Conservation (phyloP, 2,329 filamentous ascomycete species). For the Tolypocladium amazonense region DNA sequence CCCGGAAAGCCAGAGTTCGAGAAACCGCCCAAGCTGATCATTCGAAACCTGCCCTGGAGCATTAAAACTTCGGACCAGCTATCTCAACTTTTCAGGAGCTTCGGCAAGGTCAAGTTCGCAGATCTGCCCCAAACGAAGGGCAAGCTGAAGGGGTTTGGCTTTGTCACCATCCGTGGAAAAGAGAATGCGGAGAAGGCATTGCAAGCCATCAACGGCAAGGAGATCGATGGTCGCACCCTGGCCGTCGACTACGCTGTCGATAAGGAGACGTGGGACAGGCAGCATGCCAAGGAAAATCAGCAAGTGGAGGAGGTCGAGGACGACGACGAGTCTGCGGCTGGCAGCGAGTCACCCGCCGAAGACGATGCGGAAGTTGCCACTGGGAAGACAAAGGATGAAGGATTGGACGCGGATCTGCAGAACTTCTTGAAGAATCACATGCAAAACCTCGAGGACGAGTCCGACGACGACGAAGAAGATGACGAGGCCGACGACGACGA, state of each 20-base stretch:
- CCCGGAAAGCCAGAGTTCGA: constrained; percentile 48
- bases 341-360: constrained; percentile 17
- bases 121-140: constrained; percentile 71
- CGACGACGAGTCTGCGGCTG: constrained; percentile 18
- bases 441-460: constrained; percentile 48
- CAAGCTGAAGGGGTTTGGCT: constrained; percentile 80
- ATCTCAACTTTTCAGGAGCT: constrained; percentile 68
- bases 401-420: constrained; percentile 33
- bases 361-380: constrained; percentile 18
- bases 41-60: constrained; percentile 93
- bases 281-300: constrained; percentile 30
- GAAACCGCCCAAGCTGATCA: constrained; percentile 66
- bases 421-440: constrained; percentile 50
- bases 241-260: constrained; percentile 97
- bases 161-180: constrained; percentile 75
- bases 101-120: constrained; percentile 82
- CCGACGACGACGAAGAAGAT: constrained; percentile 32
- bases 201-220: constrained; percentile 76
- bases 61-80: constrained; percentile 81
- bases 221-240: constrained; percentile 75
- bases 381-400: constrained; percentile 28
- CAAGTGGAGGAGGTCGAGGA: constrained; percentile 24
- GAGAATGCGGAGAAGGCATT: constrained; percentile 90
- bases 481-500: constrained; percentile 29
- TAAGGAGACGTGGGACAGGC: constrained; percentile 71